Conservation (phyloP, 1,139 yeast genomes). For the Yamadazyma taylorii region DNA sequence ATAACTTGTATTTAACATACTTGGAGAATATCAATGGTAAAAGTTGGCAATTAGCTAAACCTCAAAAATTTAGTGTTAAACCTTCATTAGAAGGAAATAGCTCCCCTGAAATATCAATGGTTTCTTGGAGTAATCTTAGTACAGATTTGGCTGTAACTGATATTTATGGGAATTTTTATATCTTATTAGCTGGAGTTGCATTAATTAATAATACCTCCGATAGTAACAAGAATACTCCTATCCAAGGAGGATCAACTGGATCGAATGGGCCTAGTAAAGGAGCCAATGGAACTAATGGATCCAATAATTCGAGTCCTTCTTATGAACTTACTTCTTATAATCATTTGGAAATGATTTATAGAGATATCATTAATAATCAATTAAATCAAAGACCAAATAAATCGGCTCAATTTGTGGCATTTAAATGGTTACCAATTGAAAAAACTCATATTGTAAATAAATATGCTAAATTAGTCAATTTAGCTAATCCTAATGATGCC, state of each 20-base stretch:
- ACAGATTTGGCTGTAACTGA: slow-evolving; percentile 57
- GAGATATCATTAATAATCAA: slow-evolving; percentile 28
- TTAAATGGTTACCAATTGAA: slow-evolving; percentile 71
- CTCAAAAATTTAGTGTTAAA: slow-evolving; percentile 41
- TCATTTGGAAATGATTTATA: slow-evolving; percentile 47
- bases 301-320: slow-evolving; percentile 23
- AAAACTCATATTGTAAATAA: slow-evolving; percentile 57
- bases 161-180: slow-evolving; percentile 49
- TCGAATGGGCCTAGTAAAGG: neutral
- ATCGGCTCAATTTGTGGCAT: slow-evolving; percentile 41
- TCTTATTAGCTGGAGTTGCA: slow-evolving; percentile 48
- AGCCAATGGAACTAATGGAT: neutral
- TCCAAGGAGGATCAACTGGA: slow-evolving; percentile 3
- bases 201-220: slow-evolving; percentile 22
- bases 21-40: slow-evolving; percentile 64
- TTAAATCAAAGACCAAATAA: slow-evolving; percentile 18
- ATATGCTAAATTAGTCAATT: slow-evolving; percentile 43
- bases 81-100: slow-evolving; percentile 29
- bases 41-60: slow-evolving; percentile 63
- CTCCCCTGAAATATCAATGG: slow-evolving; percentile 29
- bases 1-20: slow-evolving; percentile 53
- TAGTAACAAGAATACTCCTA: slow-evolving; percentile 8
- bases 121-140: slow-evolving; percentile 51
- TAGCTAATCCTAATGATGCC: slow-evolving; percentile 3
- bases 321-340: slow-evolving; percentile 49